Evolutionary conservation across 2,329 filamentous ascomycete genomes (phyloP).

Genomic region (Sporothrix luriei): DNA sequence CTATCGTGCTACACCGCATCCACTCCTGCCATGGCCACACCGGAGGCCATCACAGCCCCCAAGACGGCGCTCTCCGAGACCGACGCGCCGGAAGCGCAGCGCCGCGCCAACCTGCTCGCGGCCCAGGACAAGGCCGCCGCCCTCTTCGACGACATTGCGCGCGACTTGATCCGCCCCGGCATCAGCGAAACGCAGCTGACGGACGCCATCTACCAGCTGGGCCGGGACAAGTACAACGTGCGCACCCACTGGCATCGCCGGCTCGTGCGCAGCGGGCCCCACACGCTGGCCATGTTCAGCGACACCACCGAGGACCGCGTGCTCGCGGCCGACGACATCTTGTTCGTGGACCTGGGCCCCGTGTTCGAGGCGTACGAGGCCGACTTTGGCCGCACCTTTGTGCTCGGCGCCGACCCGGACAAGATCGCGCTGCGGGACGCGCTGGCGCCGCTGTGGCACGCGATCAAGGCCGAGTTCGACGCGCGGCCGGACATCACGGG

Average conservation of each 20-base stretch:
- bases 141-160: conserved; percentile 25
- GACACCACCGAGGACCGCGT: conserved; percentile 26
- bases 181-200: conserved; percentile 20
- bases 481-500: conserved; percentile 17
- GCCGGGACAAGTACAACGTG: conserved; percentile 27
- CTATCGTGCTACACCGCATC: not conserved
- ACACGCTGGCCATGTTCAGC: conserved; percentile 26
- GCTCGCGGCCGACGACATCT: conserved; percentile 23
- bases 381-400: conserved; percentile 29
- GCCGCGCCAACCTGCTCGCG: conserved; percentile 20
- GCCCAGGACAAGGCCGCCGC: conserved; percentile 29
- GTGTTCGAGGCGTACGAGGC: conserved; percentile 29
- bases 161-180: conserved; percentile 24
- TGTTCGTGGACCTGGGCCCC: conserved; percentile 27
- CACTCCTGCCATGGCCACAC: conserved; percentile 6
- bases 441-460: conserved; percentile 27
- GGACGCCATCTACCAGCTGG: conserved; percentile 25
- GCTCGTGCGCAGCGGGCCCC: conserved; percentile 27
- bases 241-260: conserved; percentile 30
- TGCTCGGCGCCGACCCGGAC: conserved; percentile 25
- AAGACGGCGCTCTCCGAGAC: not conserved
- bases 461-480: conserved; percentile 27
- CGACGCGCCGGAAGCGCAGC: not conserved
- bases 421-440: conserved; percentile 26
- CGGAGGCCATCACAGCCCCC: conserved; percentile 6